Evolutionary conservation across 345 rosid species (phyloP).

Genomic region (Citrus australasica): DNA sequence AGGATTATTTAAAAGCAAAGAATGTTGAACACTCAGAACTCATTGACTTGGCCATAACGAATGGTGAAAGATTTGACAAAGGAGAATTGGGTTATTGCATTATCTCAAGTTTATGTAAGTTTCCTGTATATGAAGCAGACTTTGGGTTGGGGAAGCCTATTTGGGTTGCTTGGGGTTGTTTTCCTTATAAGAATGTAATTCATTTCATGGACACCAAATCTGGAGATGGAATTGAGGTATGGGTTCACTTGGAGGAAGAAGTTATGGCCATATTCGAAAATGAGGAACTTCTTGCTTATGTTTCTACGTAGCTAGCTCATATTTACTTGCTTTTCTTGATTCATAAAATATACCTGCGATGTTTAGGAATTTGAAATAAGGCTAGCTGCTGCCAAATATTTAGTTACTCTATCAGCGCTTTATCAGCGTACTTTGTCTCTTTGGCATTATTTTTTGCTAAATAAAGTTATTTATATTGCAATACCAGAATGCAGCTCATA

Average conservation of each 20-base stretch:
- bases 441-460: too few species aligned
- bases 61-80: slow-evolving; percentile 3
- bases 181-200: slow-evolving; percentile 11
- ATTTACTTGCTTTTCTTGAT: too few species aligned
- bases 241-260: slow-evolving; percentile 18
- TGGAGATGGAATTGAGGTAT: slow-evolving; percentile 29
- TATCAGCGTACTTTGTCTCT: too few species aligned
- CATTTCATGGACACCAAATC: slow-evolving; percentile 20
- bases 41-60: background rate
- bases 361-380: too few species aligned
- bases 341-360: too few species aligned
- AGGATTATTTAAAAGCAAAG: slow-evolving; percentile 23
- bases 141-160: slow-evolving; percentile 36
- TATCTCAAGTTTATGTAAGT: slow-evolving; percentile 36
- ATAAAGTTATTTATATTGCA: too few species aligned
- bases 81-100: slow-evolving; percentile 21
- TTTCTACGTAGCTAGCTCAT: background rate
- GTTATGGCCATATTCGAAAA: slow-evolving; percentile 27
- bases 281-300: slow-evolving; percentile 17
- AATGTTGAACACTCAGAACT: slow-evolving; percentile 2
- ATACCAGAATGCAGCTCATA: too few species aligned
- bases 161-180: slow-evolving; percentile 18
- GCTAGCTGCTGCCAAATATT: too few species aligned
- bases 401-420: too few species aligned
- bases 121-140: slow-evolving; percentile 34